Percentiles rank a stretch among this genome's conserved stretches.
Evolutionary conservation across 148 eudicot genomes (phyloP).

Genomic region (Chenopodium berlandieri): DNA sequence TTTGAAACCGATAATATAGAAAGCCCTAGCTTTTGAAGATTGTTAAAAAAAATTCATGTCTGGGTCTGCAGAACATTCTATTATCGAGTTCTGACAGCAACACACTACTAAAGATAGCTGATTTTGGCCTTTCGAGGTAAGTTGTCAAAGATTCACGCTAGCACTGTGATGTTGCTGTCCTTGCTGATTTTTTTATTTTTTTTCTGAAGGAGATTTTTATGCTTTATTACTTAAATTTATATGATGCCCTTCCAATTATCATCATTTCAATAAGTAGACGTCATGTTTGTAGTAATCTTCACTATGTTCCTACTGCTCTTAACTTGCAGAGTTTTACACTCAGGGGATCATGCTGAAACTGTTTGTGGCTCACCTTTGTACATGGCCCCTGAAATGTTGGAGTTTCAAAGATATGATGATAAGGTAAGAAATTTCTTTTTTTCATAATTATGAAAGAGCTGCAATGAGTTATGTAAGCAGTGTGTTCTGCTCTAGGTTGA

Average conservation of each 20-base stretch:
- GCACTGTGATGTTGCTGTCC: background rate
- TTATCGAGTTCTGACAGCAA: slow-evolving; percentile 33
- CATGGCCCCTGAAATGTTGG: slow-evolving; percentile 55
- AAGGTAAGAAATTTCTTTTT: slow-evolving; percentile 28
- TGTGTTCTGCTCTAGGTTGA: slow-evolving; percentile 47
- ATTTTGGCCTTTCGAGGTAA: slow-evolving; percentile 62
- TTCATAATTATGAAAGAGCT: background rate
- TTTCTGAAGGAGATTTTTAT: background rate
- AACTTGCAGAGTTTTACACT: slow-evolving; percentile 31
- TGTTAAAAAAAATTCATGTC: background rate
- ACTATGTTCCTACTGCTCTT: background rate
- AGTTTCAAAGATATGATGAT: slow-evolving; percentile 44
- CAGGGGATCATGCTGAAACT: slow-evolving; percentile 36
- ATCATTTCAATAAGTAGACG: background rate
- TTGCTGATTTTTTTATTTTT: background rate
- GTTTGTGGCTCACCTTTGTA: slow-evolving; percentile 54
- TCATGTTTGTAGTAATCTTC: background rate
- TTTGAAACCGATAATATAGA: background rate
- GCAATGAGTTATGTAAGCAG: background rate
- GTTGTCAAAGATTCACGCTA: background rate
- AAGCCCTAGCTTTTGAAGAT: background rate
- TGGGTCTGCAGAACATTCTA: slow-evolving; percentile 40
- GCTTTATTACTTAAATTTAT: background rate
- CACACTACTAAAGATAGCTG: slow-evolving; percentile 49
- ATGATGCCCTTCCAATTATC: background rate